These are phyloP conservation scores for Botryotinia convoluta DNA, from an alignment of 2,329 filamentous ascomycete species.

Conservation along the genomic window DNA sequence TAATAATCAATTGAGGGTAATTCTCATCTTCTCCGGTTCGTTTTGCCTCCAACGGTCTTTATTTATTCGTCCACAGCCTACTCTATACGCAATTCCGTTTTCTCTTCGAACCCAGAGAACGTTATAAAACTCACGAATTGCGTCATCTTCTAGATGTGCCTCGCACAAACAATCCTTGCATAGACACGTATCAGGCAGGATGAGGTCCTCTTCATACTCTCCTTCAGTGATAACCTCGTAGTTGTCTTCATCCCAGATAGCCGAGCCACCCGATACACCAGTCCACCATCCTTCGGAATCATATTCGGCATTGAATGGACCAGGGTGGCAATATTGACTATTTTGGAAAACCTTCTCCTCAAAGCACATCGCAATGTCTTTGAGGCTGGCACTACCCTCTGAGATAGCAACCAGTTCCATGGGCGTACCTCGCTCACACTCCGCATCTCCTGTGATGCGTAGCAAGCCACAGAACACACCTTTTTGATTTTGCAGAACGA, in stretches of 20 bases:
- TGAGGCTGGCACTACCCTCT: neutral
- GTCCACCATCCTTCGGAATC: neutral
- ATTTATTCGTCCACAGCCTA: neutral
- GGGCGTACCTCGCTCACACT: neutral
- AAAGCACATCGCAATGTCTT: neutral
- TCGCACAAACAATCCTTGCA: no score
- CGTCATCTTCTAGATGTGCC: no score
- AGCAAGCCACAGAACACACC: rapidly evolving
- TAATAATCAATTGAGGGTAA: neutral
- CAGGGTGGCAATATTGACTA: neutral
- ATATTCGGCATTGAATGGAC: neutral
- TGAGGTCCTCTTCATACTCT: neutral
- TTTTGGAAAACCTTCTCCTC: neutral
- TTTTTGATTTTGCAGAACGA: neutral
- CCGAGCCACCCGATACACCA: neutral
- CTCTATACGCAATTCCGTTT: neutral
- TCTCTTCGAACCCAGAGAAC: neutral
- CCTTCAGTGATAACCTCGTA: neutral
- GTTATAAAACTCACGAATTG: neutral
- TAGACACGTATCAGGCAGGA: neutral
- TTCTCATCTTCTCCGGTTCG: neutral
- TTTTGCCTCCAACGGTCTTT: neutral
- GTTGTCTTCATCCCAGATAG: no score
- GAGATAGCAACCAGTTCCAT: neutral
- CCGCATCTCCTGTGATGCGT: neutral